Conservation (phyloP, 192 early-diverging fungal genomes). For the Allomyces arbusculus region DNA sequence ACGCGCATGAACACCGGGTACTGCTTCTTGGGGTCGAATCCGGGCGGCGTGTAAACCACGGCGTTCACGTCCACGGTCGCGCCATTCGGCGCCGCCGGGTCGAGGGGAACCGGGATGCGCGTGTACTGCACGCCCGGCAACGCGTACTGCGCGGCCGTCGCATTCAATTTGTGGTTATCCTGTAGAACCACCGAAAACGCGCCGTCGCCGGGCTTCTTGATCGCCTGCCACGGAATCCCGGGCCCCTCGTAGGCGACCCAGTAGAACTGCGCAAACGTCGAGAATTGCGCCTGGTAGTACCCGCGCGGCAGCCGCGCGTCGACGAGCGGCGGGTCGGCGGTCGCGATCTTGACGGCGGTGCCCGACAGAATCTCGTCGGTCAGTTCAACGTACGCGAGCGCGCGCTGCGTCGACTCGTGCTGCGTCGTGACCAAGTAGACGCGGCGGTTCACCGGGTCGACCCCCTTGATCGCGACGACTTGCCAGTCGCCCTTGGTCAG, state of each 20-base stretch:
- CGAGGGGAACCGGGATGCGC: conserved; percentile 12
- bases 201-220: conserved; percentile 28
- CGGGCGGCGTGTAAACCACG: conserved; percentile 54
- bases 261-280: conserved; percentile 49
- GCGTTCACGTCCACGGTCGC: conserved; percentile 41
- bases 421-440: conserved; percentile 25
- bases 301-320: conserved; percentile 10
- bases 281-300: conserved; percentile 52
- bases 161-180: conserved; percentile 31
- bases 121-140: conserved; percentile 31
- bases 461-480: conserved; percentile 15
- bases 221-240: conserved; percentile 52
- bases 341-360: neutral
- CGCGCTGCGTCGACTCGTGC: neutral
- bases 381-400: neutral
- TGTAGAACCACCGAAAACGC: conserved; percentile 31
- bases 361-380: neutral
- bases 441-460: conserved; percentile 8
- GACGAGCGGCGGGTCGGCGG: neutral
- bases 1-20: conserved; percentile 78
- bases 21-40: conserved; percentile 46
- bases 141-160: conserved; percentile 26
- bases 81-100: neutral
- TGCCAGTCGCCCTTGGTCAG: conserved; percentile 54
- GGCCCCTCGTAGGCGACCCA: conserved; percentile 64